phyloP scores from a whole-genome alignment of 2,329 filamentous ascomycete species.

The Chrysoporthe cubensis region DNA sequence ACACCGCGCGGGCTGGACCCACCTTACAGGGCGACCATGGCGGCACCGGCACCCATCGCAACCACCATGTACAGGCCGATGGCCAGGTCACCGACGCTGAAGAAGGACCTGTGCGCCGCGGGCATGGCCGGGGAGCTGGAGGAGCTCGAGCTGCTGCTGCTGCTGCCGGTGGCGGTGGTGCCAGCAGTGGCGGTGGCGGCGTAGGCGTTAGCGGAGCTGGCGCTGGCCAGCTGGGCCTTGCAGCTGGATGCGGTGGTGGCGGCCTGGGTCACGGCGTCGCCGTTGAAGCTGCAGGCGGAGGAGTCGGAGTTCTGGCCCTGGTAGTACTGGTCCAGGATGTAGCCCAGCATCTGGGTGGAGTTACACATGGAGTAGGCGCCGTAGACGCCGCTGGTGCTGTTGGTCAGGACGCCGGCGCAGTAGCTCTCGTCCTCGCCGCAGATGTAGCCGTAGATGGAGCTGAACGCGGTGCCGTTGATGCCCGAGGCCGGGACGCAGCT shows the following conservation, averaged over 20 bases:
- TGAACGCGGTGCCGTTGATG: constrained; percentile 62
- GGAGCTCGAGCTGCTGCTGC: constrained; percentile 31
- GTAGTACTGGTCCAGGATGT: constrained; percentile 76
- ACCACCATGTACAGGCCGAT: constrained; percentile 56
- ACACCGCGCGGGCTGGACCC: neutral
- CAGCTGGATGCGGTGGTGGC: constrained; percentile 57
- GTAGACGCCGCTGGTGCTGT: constrained; percentile 70
- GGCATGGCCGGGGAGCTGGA: constrained; percentile 45
- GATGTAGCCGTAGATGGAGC: constrained; percentile 73
- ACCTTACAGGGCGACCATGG: constrained; percentile 57
- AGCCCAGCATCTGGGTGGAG: constrained; percentile 71
- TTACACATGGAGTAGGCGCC: constrained; percentile 81
- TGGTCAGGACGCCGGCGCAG: constrained; percentile 71
- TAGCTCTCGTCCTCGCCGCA: constrained; percentile 61
- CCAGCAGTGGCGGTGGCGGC: constrained; percentile 51
- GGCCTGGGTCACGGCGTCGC: constrained; percentile 55
- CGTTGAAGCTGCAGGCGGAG: constrained; percentile 72
- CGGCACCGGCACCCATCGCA: constrained; percentile 56
- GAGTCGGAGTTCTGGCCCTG: constrained; percentile 54
- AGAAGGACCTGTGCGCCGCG: constrained; percentile 43
- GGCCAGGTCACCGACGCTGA: constrained; percentile 52
- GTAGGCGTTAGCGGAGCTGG: constrained; percentile 58
- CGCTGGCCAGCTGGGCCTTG: constrained; percentile 61
- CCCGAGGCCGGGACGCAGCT: constrained; percentile 67
- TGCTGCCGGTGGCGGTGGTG: constrained; percentile 36